Evolutionary conservation across 768 basidiomycete genomes (phyloP).

Genomic region (Tricholoma hemisulphureum): DNA sequence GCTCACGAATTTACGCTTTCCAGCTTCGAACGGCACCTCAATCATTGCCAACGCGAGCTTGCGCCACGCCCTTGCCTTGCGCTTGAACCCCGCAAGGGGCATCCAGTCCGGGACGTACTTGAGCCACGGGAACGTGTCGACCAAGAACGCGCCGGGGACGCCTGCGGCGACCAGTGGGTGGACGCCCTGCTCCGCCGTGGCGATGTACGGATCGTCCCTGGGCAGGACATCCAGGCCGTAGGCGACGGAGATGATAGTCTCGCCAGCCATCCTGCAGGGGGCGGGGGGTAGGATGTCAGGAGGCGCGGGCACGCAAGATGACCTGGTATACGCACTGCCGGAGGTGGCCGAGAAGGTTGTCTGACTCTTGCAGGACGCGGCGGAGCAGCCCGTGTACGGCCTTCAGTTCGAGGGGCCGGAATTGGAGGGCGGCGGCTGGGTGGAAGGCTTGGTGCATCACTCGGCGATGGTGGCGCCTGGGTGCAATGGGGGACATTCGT

Average conservation of each 20-base stretch:
- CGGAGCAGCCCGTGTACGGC: conserved; percentile 23
- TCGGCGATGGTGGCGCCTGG: conserved; percentile 24
- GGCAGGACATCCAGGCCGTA: not conserved
- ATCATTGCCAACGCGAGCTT: not conserved
- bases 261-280: conserved; percentile 18
- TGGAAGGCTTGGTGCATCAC: conserved; percentile 25
- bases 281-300: too few species aligned
- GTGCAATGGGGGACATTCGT: too few species aligned
- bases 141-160: conserved; percentile 31
- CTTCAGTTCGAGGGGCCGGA: conserved; percentile 19
- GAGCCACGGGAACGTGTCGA: conserved; percentile 32
- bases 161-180: conserved; percentile 25
- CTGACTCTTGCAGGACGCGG: conserved; percentile 17
- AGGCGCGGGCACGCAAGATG: too few species aligned
- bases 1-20: conserved; percentile 17
- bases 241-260: conserved; percentile 23
- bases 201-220: conserved; percentile 31
- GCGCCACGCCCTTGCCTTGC: conserved; percentile 4
- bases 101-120: conserved; percentile 36
- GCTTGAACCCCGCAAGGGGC: conserved; percentile 26
- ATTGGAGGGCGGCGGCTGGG: conserved; percentile 12
- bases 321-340: conserved; percentile 8
- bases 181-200: conserved; percentile 28
- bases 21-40: conserved; percentile 22
- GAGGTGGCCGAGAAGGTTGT: conserved; percentile 12